Evolutionary conservation across 1,284 basidiomycete genomes (phyloP), one percentile per base, ranked within the genome.

Genomic region (Ustilago sp.): DNA sequence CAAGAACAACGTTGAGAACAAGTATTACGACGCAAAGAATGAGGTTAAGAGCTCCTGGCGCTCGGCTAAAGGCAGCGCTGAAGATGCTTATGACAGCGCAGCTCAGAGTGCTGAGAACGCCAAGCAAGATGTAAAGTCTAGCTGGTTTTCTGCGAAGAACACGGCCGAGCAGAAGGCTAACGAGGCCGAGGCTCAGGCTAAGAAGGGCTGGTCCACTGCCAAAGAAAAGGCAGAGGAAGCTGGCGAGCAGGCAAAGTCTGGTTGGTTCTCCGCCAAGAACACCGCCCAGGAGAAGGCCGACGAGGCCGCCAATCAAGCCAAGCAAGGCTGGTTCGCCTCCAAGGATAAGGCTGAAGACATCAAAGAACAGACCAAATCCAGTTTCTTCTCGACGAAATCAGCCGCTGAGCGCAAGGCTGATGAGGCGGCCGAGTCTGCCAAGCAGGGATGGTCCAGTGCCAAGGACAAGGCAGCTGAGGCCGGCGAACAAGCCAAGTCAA

Each of bases 141-240:
- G 63, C 47, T 74, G 72, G 76, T 69, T 69, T 63, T 69, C 66
- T 7, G 51, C 66, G n/a, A 77, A 77, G 74, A 36, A 61, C 43
- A 59, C 58, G 2, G 68, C 64, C 23, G 60, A 76, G 39, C 54
- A 67, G 32, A 74, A 68, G 66, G 66, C 71, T 0, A 47, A 61
- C 12, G 61, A 74, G 11, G 61, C 62, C 32, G 47, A 65, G 35
- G 67, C 55, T 13, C 32, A 63, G 17, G 70, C 61, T 53, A 68
- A 73, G 57, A 60, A 56, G 28, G 70, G 70, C 13, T 68, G 63
- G 59, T 74, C 59, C 59, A 28, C 59, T 31, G 56, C 72, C 48
- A 68, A 69, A 35, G 48, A 73, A 35, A 63, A 77, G 57, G 67
- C 67, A 2, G 63, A 63, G 12, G 50, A 67, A n/a, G 61, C 56